These are phyloP conservation scores for Boletus smithii DNA, from an alignment of 1,284 basidiomycete genomes.

Conservation along the genomic window DNA sequence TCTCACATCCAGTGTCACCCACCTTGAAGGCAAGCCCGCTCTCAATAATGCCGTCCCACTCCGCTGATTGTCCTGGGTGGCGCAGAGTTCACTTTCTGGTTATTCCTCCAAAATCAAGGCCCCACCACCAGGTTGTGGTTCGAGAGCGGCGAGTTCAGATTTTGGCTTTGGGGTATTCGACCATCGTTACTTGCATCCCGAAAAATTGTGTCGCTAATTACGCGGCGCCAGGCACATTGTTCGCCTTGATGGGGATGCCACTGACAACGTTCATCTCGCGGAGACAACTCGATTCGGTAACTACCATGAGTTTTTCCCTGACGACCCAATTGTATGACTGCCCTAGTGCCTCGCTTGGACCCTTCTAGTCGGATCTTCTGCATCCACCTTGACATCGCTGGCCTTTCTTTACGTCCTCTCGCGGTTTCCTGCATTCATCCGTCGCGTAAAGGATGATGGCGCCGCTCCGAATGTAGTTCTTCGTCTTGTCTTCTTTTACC, in stretches of 20 bases:
- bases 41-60: background rate
- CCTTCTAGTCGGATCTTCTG: slow-evolving; percentile 61
- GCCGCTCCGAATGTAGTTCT: slow-evolving; percentile 68
- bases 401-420: slow-evolving; percentile 64
- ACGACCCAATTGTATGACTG: background rate
- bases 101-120: slow-evolving; percentile 71
- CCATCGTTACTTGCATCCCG: background rate
- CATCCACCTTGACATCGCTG: slow-evolving; percentile 60
- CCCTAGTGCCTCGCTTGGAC: slow-evolving; percentile 63
- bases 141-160: slow-evolving; percentile 58
- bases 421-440: slow-evolving; percentile 65
- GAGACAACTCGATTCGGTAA: slow-evolving; percentile 52
- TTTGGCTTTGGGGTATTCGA: slow-evolving; percentile 55
- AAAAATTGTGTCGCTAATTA: slow-evolving; percentile 17
- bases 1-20: slow-evolving; percentile 56
- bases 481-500: slow-evolving; percentile 65
- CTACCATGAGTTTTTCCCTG: slow-evolving; percentile 18
- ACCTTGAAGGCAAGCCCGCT: slow-evolving; percentile 60
- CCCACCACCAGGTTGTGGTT: slow-evolving; percentile 69
- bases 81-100: slow-evolving; percentile 71
- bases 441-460: slow-evolving; percentile 62
- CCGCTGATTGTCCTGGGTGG: slow-evolving; percentile 4
- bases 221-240: slow-evolving; percentile 49
- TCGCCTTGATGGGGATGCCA: slow-evolving; percentile 65
- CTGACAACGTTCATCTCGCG: slow-evolving; percentile 58